Evolutionary conservation across 768 basidiomycete genomes (phyloP), one percentile per base, ranked within the genome.

Genomic region (Clitopilus hobsonii): DNA sequence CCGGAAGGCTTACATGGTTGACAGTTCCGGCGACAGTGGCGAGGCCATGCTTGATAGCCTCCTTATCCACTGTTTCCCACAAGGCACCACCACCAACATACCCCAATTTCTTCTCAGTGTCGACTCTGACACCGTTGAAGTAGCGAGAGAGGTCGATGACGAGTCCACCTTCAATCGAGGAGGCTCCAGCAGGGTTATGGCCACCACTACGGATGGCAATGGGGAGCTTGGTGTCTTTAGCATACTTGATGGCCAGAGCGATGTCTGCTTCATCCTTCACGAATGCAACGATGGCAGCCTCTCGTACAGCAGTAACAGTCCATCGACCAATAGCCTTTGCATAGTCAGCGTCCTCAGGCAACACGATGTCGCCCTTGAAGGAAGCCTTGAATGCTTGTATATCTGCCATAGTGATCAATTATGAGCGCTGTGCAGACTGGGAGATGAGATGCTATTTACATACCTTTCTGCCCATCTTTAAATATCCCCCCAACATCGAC

Each of bases 141-240:
- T 79, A 69, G 8, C 71, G 68, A 28, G 74, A 77, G 8, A 80
- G 70, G 55, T 82, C 80, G 54, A 82, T 73, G 10, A 81, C 77
- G 25, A 82, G 56, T 16, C 81, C 79, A 32, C 71, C 76, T 28
- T 78, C 69, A 18, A 61, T 60, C 5, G 79, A 80, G 2, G 78
- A 79, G 4, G 75, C 67, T 5, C 74, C 79, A 20, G 71, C 60
- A 5, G 72, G 56, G 57, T 65, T 76, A 56, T 82, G 81, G 0
- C 79, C 80, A 4, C 80, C 81, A n/a, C 80, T 73, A 20, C 67
- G 63, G 54, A 81, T 68, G 6, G 76, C 78, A 22, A 81, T 61
- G n/a, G 68, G 65, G 2, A 80, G 61, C 2, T 61, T 56, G 27
- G 71, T 67, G 4, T 60, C 56, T 47, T 60, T 64, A 1, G 79